These are phyloP conservation scores for Hypoxylon lienhwacheense DNA, from an alignment of 495 filamentous ascomycete genomes.

Conservation along the genomic window DNA sequence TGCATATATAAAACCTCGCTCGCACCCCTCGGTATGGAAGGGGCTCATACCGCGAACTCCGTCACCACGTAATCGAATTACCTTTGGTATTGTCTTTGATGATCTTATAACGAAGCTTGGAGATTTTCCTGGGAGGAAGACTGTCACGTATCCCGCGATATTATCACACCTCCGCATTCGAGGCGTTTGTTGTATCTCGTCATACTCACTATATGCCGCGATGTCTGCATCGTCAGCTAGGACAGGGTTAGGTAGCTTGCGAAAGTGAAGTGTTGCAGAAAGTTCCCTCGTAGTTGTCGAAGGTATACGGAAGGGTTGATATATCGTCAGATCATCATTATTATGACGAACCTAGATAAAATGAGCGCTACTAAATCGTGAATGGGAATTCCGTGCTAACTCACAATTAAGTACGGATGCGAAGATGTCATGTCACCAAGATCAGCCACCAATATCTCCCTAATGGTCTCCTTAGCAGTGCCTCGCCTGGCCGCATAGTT, in stretches of 20 bases:
- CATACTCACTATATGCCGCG: constrained; percentile 39
- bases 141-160: constrained; percentile 71
- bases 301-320: constrained; percentile 69
- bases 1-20: constrained; percentile 78
- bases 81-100: constrained; percentile 69
- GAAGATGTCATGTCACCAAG: constrained; percentile 72
- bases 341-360: constrained; percentile 67
- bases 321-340: constrained; percentile 82
- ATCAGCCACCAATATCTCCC: constrained; percentile 79
- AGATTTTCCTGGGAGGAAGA: constrained; percentile 77
- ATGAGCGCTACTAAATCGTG: background rate
- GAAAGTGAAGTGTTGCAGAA: constrained; percentile 63
- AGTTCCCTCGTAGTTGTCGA: constrained; percentile 38
- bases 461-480: constrained; percentile 68
- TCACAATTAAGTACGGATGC: constrained; percentile 79
- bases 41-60: constrained; percentile 66
- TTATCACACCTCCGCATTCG: constrained; percentile 66
- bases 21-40: constrained; percentile 73
- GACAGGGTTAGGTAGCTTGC: constrained; percentile 68
- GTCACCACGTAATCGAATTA: constrained; percentile 68
- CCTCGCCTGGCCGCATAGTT: constrained; percentile 69
- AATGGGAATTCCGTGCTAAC: constrained; percentile 21
- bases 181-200: constrained; percentile 46
- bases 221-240: constrained; percentile 56
- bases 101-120: constrained; percentile 80